These are phyloP conservation scores for Chrysosphaeria jannelii DNA, from an alignment of 2,329 filamentous ascomycete genomes.

Conservation along the genomic window DNA sequence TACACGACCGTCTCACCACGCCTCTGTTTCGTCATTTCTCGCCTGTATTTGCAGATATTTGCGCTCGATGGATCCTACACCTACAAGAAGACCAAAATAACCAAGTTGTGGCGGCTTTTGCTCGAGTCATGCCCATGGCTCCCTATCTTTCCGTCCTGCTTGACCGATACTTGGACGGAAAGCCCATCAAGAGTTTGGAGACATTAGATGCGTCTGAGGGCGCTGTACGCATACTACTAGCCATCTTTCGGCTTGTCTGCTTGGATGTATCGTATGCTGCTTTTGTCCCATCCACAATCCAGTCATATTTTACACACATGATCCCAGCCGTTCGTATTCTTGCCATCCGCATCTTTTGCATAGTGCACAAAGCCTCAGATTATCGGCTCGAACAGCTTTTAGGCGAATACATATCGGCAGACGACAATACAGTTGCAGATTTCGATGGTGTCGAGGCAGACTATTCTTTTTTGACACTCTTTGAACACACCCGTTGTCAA, in stretches of 20 bases:
- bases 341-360: conserved; percentile 51
- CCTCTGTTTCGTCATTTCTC: conserved; percentile 46
- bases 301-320: conserved; percentile 32
- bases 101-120: conserved; percentile 37
- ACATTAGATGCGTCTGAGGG: not conserved
- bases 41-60: conserved; percentile 49
- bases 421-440: conserved; percentile 29
- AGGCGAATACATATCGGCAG: conserved; percentile 26
- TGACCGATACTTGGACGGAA: conserved; percentile 14
- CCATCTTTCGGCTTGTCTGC: conserved; percentile 50
- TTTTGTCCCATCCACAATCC: conserved; percentile 30
- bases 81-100: conserved; percentile 11
- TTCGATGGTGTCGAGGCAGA: conserved; percentile 56
- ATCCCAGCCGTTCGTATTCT: conserved; percentile 41
- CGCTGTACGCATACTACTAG: conserved; percentile 20
- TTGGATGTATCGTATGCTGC: conserved; percentile 41
- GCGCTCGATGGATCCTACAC: conserved; percentile 42
- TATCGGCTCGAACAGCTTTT: conserved; percentile 44
- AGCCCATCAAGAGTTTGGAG: too few species aligned
- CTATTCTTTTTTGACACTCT: conserved; percentile 38
- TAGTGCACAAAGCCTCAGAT: conserved; percentile 56
- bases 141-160: conserved; percentile 51
- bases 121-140: conserved; percentile 52
- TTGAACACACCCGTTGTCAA: conserved; percentile 21
- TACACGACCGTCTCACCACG: conserved; percentile 40